Conservation (phyloP, 768 basidiomycete species). For the Russula emetica region DNA sequence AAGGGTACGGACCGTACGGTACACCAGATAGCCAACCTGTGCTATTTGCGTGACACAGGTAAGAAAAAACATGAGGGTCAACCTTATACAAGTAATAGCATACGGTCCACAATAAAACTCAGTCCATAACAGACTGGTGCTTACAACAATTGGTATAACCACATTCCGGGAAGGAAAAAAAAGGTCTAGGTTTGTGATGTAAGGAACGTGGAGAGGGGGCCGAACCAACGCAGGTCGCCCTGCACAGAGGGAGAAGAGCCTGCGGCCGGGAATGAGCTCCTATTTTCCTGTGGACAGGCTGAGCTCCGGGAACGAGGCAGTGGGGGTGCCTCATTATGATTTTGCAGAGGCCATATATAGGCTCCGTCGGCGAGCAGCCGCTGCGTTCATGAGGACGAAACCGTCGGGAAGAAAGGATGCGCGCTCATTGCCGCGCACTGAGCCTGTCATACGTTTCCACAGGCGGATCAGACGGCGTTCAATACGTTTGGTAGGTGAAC, state of each 20-base stretch:
- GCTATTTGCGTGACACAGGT: neutral
- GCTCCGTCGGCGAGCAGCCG: slow-evolving; percentile 47
- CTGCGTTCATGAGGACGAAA: slow-evolving; percentile 56
- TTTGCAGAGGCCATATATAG: neutral
- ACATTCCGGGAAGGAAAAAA: too few species aligned
- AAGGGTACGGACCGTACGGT: neutral
- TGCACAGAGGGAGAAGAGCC: neutral
- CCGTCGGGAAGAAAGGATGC: slow-evolving; percentile 53
- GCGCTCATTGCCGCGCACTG: slow-evolving; percentile 48
- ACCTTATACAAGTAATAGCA: neutral
- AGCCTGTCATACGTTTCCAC: slow-evolving; percentile 59
- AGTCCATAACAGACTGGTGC: neutral
- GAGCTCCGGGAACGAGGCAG: neutral
- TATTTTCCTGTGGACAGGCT: too few species aligned
- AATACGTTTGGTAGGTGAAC: slow-evolving; percentile 44
- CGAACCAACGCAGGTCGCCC: neutral
- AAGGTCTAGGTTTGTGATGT: neutral
- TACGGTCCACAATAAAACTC: neutral
- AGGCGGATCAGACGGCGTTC: slow-evolving; percentile 55
- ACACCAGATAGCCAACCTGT: neutral
- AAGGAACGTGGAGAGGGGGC: too few species aligned
- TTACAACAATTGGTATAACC: neutral
- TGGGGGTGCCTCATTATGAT: neutral
- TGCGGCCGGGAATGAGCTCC: neutral
- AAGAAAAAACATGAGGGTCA: neutral